Evolutionary conservation across 2,329 filamentous ascomycete species (phyloP).

Genomic region (Alternaria arborescens): DNA sequence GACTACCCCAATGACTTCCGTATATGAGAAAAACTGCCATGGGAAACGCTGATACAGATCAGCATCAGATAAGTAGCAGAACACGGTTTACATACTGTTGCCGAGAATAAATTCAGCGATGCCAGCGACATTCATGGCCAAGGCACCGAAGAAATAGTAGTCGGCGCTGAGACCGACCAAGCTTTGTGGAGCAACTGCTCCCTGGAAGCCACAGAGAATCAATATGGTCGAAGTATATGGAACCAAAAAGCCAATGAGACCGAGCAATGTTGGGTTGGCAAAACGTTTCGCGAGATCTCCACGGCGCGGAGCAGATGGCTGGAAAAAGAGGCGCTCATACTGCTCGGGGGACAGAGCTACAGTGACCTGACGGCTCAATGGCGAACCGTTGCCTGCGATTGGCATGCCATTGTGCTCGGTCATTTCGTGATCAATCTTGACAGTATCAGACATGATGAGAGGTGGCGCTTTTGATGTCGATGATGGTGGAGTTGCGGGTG

Average conservation of each 20-base stretch:
- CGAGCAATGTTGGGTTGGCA: conserved; percentile 31
- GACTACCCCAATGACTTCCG: conserved; percentile 30
- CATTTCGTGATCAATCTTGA: conserved; percentile 27
- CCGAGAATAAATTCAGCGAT: conserved; percentile 33
- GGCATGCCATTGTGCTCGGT: conserved; percentile 22
- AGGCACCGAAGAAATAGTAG: conserved; percentile 34
- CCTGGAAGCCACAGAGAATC: conserved; percentile 32
- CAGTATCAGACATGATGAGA: conserved; percentile 21
- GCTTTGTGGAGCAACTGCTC: conserved; percentile 28
- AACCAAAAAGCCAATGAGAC: conserved; percentile 28
- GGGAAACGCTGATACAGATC: conserved; percentile 25
- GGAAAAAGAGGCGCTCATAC: conserved; percentile 37
- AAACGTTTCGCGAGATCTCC: conserved; percentile 33
- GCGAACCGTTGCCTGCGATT: conserved; percentile 13
- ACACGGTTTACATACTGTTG: conserved; percentile 18
- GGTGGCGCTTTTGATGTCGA: neutral
- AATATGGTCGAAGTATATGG: conserved; percentile 33
- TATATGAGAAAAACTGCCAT: conserved; percentile 36
- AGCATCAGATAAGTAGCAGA: neutral
- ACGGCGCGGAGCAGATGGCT: conserved; percentile 29
- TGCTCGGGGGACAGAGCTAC: conserved; percentile 30
- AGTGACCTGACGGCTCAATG: conserved; percentile 31
- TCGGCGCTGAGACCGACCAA: conserved; percentile 31
- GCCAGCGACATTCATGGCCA: conserved; percentile 32
- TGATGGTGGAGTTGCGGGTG: neutral